These are phyloP conservation scores for Urochloa ruziziensis DNA, from an alignment of 176 grass and related monocot species.

Conservation along the genomic window DNA sequence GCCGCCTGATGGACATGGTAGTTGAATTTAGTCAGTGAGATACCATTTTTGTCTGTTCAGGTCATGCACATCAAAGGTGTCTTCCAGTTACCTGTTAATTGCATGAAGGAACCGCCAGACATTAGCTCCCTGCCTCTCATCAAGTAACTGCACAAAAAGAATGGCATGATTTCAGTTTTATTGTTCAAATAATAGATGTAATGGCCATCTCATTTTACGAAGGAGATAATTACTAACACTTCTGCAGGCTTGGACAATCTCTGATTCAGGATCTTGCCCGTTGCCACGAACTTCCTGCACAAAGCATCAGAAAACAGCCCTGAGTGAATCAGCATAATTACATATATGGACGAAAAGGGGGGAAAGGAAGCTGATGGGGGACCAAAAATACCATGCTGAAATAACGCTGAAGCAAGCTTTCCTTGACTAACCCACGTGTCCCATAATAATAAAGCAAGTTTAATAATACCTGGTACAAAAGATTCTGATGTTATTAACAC, in stretches of 20 bases:
- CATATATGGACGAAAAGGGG: background rate
- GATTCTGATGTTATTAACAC: constrained; percentile 29
- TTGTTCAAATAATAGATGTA: background rate
- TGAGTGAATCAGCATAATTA: constrained; percentile 11
- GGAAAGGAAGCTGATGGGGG: constrained; percentile 1
- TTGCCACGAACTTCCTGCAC: constrained; percentile 80
- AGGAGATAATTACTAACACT: constrained; percentile 59
- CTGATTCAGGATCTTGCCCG: constrained; percentile 79
- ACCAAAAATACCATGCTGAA: constrained; percentile 75
- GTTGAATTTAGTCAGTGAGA: background rate
- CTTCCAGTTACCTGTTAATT: constrained; percentile 57
- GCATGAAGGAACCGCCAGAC: constrained; percentile 91
- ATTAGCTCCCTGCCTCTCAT: constrained; percentile 75
- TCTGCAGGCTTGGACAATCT: constrained; percentile 95
- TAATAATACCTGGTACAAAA: constrained; percentile 55
- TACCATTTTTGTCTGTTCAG: background rate
- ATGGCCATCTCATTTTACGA: background rate
- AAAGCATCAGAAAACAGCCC: constrained; percentile 9
- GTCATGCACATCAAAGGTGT: background rate
- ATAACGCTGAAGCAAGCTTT: constrained; percentile 88
- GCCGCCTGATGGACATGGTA: constrained; percentile 47
- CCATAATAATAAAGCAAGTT: constrained; percentile 97
- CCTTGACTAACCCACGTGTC: constrained; percentile 81
- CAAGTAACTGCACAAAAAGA: constrained; percentile 72
- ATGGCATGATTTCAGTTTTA: background rate